A percentile compares a stretch with the other conserved stretches of the same genome.
These are phyloP conservation scores for Dothidotthia symphoricarpi DNA, from an alignment of 2,329 filamentous ascomycete species.

Conservation along the genomic window DNA sequence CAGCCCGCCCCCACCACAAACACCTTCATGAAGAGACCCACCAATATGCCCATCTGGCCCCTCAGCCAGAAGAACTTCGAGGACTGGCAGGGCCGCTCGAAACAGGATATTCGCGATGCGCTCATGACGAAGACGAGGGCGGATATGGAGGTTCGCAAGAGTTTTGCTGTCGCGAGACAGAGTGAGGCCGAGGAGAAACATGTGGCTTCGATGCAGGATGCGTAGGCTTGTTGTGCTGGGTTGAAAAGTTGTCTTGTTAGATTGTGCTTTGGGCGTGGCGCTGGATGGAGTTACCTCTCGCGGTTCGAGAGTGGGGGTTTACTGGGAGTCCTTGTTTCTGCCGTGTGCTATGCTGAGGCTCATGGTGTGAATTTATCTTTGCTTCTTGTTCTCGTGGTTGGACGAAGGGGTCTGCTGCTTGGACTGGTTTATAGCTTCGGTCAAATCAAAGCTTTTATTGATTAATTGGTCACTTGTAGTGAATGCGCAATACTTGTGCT, in stretches of 20 bases:
- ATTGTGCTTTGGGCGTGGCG: slow-evolving; percentile 1
- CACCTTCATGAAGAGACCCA: slow-evolving; percentile 51
- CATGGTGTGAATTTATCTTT: too few relatives aligned
- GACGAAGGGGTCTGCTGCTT: too few relatives aligned
- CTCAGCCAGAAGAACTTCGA: slow-evolving; percentile 47
- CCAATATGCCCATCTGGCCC: slow-evolving; percentile 59
- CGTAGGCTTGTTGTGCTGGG: slow-evolving; percentile 2
- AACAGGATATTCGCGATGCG: slow-evolving; percentile 46
- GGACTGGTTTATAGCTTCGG: too few relatives aligned
- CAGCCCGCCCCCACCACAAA: slow-evolving; percentile 52
- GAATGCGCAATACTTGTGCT: too few relatives aligned
- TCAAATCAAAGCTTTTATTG: too few relatives aligned
- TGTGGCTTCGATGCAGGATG: slow-evolving; percentile 14
- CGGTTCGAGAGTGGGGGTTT: too few relatives aligned
- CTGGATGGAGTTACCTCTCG: not conserved
- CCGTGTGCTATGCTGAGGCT: too few relatives aligned
- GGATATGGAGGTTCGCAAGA: slow-evolving; percentile 36
- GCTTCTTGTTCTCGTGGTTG: too few relatives aligned
- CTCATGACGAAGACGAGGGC: slow-evolving; percentile 44
- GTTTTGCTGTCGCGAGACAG: slow-evolving; percentile 22
- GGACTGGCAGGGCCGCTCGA: slow-evolving; percentile 38
- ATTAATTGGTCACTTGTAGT: too few relatives aligned
- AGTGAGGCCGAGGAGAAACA: slow-evolving; percentile 26
- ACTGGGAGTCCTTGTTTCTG: too few relatives aligned
- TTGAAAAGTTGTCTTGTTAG: slow-evolving; percentile 1